Base-by-base conservation (phyloP, 2,329 filamentous ascomycete species). In the Talaromyces piceae region DNA sequence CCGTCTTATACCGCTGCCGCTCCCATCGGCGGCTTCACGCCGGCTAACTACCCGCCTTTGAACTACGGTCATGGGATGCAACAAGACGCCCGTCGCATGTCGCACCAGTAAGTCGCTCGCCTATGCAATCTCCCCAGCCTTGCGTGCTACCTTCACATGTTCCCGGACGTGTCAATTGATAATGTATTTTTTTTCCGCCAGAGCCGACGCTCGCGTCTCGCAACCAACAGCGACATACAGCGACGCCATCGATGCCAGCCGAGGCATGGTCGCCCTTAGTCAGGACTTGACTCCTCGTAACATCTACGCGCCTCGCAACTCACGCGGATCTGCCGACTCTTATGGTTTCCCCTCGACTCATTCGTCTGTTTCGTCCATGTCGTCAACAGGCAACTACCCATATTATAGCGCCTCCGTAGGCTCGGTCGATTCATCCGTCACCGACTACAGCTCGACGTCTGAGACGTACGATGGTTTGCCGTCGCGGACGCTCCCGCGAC, bases 311-410 rank as follows among this genome's bases (percentile, higher is more conserved):
- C 79, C 81, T 57, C 76, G 83, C 46, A 73, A 73, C 52, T 79
- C 80, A 52, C 79, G 89, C 57, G 84, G 82, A 50, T 90, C 90
- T 1, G 78, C 82, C 51, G 91, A 95, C 63, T 90, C 90, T 1
- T 96, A 96, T 65, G 89, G 89, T 12, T 97, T 96, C 69, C 91
- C 91, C 5, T 82, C 88, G 12, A 83, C 84, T 20, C 90, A 86
- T 67, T 97, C 91, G 0, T 95, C 91, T 44, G 88, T 96, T 52
- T 97, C 91, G 0, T 96, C 91, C 43, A 90, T 96, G 56, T 97
- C 91, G 0, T 85, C 83, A 1, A 83, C 82, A 45, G 84, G 87
- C 62, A 88, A 84, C 58, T 93, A 91, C 64, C 85, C 84, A 58
- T 95, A 94, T 69, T 95, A 94, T 67, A 86, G 85, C 59, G 87